Conservation (phyloP, 495 filamentous ascomycete genomes). For the Talaromyces liani region DNA sequence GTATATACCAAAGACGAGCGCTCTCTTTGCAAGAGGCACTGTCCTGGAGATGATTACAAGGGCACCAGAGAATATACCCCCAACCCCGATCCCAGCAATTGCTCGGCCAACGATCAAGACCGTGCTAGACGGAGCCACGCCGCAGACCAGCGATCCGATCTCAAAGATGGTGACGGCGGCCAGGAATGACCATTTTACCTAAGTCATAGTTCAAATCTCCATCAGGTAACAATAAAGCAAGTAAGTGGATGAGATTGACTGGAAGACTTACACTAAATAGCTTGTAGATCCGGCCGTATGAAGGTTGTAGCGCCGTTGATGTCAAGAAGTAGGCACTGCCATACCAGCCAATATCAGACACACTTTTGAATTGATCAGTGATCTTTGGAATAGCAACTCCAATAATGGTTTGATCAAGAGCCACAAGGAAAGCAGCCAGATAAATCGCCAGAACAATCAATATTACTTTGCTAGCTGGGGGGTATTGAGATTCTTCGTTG, state of each 20-base stretch:
- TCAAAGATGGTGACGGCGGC: constrained; percentile 61
- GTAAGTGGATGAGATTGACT: not conserved
- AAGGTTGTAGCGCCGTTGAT: constrained; percentile 23
- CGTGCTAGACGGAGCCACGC: constrained; percentile 53
- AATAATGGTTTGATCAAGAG: constrained; percentile 45
- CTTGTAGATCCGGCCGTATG: constrained; percentile 26
- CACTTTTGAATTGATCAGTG: constrained; percentile 34
- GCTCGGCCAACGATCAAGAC: constrained; percentile 71
- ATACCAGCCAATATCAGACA: constrained; percentile 40
- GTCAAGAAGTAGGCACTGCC: constrained; percentile 33
- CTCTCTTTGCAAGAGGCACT: constrained; percentile 57
- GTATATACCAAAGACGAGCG: constrained; percentile 60
- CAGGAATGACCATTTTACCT: constrained; percentile 51
- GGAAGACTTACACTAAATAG: constrained; percentile 16
- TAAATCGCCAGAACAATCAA: constrained; percentile 37
- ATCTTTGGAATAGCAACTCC: constrained; percentile 36
- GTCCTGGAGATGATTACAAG: constrained; percentile 55
- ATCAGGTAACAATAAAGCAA: too few relatives aligned
- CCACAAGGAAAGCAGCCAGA: constrained; percentile 41
- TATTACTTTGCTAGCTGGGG: constrained; percentile 12
- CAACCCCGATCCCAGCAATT: constrained; percentile 62
- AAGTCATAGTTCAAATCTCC: not conserved
- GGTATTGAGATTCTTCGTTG: constrained; percentile 13
- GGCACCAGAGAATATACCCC: constrained; percentile 69
- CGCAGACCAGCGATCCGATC: constrained; percentile 62